These are phyloP conservation scores for Nyctanthes arbortristis DNA, from an alignment of 257 asterid species.

Conservation along the genomic window DNA sequence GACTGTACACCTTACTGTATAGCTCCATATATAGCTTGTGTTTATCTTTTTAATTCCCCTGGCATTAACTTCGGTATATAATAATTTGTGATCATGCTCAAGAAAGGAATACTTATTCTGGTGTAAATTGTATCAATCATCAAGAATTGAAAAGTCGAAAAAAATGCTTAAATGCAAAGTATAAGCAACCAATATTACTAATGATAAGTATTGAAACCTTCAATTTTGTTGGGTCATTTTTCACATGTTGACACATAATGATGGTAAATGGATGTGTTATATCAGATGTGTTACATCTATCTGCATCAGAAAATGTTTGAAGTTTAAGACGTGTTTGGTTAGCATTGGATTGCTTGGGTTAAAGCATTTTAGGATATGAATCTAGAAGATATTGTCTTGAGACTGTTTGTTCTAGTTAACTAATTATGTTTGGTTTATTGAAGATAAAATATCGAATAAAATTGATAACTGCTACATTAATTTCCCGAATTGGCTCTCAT, in stretches of 20 bases:
- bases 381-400: background rate
- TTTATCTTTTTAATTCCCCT: conserved; percentile 2
- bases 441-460: background rate
- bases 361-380: background rate
- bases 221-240: background rate
- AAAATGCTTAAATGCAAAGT: conserved; percentile 26
- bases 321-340: background rate
- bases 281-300: too few species aligned
- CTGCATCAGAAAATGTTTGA: conserved; percentile 14
- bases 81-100: background rate
- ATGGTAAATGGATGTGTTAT: background rate
- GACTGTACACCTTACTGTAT: background rate
- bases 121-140: background rate
- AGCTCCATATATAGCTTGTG: conserved; percentile 1
- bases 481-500: background rate
- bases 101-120: background rate
- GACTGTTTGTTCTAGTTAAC: background rate
- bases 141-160: background rate
- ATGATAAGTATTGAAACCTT: conserved; percentile 7
- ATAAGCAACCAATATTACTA: conserved; percentile 12
- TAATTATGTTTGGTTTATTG: background rate
- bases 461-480: background rate
- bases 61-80: background rate
- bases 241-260: background rate
- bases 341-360: background rate